Percentiles rank a stretch among this genome's conserved stretches.
Conservation (phyloP, 257 asterid species). For the Plectranthus barbatus region DNA sequence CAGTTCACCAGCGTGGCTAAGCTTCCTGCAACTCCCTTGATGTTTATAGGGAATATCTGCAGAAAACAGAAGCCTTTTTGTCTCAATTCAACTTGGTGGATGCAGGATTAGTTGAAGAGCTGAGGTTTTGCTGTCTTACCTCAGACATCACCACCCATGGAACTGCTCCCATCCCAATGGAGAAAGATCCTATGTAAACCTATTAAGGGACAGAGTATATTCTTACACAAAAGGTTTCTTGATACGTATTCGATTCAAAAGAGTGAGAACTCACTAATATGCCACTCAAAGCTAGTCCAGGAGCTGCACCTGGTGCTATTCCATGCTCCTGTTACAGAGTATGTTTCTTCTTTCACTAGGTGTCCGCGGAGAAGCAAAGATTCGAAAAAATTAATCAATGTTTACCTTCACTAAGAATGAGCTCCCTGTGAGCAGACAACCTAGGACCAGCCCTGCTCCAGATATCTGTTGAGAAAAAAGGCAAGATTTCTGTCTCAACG, state of each 20-base stretch:
- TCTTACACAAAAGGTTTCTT: slow-evolving; percentile 1
- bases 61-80: not conserved
- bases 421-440: slow-evolving; percentile 58
- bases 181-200: slow-evolving; percentile 81
- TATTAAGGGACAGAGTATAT: slow-evolving; percentile 16
- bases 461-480: slow-evolving; percentile 49
- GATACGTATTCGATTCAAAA: not conserved
- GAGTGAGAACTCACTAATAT: slow-evolving; percentile 51
- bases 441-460: slow-evolving; percentile 66
- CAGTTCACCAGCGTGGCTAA: slow-evolving; percentile 83
- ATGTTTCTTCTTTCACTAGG: slow-evolving; percentile 1
- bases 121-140: slow-evolving; percentile 29
- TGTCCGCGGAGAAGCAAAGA: not conserved
- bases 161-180: slow-evolving; percentile 96
- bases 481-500: not conserved
- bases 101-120: too few species aligned
- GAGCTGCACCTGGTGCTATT: slow-evolving; percentile 48
- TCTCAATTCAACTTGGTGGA: not conserved
- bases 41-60: slow-evolving; percentile 86
- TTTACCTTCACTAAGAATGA: slow-evolving; percentile 78
- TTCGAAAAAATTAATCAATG: not conserved
- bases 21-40: slow-evolving; percentile 94
- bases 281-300: slow-evolving; percentile 75
- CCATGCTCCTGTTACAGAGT: slow-evolving; percentile 46
- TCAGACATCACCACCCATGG: slow-evolving; percentile 99